Evolutionary conservation across 2,329 filamentous ascomycete genomes (phyloP), one percentile per base, ranked within the genome.

Genomic region (Colletotrichum eleusines): DNA sequence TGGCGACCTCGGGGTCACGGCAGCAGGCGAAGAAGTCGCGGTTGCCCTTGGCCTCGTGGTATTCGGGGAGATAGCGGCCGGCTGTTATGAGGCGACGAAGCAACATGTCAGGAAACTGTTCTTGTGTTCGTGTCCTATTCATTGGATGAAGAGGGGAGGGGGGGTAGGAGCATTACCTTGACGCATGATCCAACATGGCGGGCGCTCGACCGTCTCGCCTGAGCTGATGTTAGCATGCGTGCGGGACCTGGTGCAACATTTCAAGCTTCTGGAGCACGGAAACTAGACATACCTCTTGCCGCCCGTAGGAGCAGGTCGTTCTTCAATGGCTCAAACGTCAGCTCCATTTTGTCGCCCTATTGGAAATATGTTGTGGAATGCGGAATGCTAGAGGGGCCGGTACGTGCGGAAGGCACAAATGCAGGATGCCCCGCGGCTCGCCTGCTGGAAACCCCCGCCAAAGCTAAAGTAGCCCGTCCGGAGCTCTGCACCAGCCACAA

Each of bases 171-270:
- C 8, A 28, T 81, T 86, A 95, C 94, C 94, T 90, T 99, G 96
- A 83, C 96, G 93, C 96, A 99, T 99, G 80, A 99, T 94, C 96
- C 96, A 99, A 86, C 97, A 94, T 69, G 96, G 96, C 72, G 96
- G 93, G 74, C 96, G 91, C 83, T 98, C 94, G 75, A 98, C 93
- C 80, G 91, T 91, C 83, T 98, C 88, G 80, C 95, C 95, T 97
- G 78, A 64, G 74, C 75, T 63, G 18, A 66, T 72, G 74, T 77
- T 71, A 75, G 73, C 61, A 67, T 61, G 9, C 48, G 51, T 8
- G 14, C 38, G 50, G 5, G 51, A 53, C 20, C n/a, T 35, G 18
- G 11, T n/a, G 31, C 51, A 51, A 31, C 14, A 3, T 51, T 28
- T 1, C 20, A 16, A n/a, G 18, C 20, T 23, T 6, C 5, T 12